These are phyloP conservation scores for Neofusicoccum laricinum DNA, from an alignment of 2,329 filamentous ascomycete species.

Conservation along the genomic window DNA sequence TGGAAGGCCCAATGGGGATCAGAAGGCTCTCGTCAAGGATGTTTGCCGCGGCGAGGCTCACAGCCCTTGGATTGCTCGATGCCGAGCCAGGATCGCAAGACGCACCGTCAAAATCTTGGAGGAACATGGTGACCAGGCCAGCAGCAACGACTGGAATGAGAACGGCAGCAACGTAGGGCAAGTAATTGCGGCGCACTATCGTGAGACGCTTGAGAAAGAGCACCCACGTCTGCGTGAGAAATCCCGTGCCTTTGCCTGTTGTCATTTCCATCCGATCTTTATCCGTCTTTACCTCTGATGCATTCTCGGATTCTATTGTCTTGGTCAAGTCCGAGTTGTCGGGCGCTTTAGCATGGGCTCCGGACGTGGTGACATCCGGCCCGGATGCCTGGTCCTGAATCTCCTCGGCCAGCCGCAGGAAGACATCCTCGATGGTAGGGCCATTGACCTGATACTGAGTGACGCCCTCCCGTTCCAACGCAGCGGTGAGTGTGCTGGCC, in stretches of 20 bases:
- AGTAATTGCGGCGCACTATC: conserved; percentile 73
- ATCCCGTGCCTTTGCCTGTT: conserved; percentile 67
- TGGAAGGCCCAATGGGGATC: conserved; percentile 41
- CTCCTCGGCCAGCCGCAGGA: conserved; percentile 81
- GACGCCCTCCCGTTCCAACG: conserved; percentile 65
- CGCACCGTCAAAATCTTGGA: conserved; percentile 55
- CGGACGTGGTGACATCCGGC: conserved; percentile 24
- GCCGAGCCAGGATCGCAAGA: conserved; percentile 44
- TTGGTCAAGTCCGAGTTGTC: conserved; percentile 18
- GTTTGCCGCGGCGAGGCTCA: conserved; percentile 24
- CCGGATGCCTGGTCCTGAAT: conserved; percentile 38
- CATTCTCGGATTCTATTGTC: conserved; percentile 28
- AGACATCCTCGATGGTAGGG: conserved; percentile 90
- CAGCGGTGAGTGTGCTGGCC: conserved; percentile 68
- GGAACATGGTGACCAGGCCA: conserved; percentile 73
- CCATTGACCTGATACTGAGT: conserved; percentile 81
- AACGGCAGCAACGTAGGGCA: conserved; percentile 72
- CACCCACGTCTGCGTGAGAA: conserved; percentile 67
- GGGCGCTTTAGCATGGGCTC: conserved; percentile 19
- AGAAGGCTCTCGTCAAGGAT: conserved; percentile 19
- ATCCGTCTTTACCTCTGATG: conserved; percentile 25
- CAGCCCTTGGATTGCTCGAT: conserved; percentile 29
- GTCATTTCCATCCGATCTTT: conserved; percentile 48
- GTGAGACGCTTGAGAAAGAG: conserved; percentile 75
- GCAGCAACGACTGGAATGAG: conserved; percentile 76